These are phyloP conservation scores for Orbilia oligospora DNA, from an alignment of 2,329 filamentous ascomycete genomes.

Conservation along the genomic window DNA sequence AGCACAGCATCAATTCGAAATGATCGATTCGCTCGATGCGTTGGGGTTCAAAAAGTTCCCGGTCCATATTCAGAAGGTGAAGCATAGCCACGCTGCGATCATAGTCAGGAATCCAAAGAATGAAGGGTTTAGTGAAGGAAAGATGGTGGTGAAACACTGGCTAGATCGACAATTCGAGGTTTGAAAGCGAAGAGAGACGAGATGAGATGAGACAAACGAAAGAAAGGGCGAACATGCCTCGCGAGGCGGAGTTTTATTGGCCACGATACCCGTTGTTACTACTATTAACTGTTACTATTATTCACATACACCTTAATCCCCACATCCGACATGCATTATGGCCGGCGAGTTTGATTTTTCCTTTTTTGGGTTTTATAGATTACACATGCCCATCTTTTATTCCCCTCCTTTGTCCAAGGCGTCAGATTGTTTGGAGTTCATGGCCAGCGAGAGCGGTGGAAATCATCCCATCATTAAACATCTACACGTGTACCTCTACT, in stretches of 20 bases:
- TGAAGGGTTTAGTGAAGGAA: conserved; percentile 80
- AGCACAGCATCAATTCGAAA: conserved; percentile 83
- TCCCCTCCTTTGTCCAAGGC: neutral
- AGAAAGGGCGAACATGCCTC: neutral
- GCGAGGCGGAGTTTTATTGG: conserved; percentile 19
- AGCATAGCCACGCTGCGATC: conserved; percentile 91
- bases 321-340: conserved; percentile 23
- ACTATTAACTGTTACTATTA: conserved; percentile 10
- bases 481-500: conserved; percentile 10
- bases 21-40: conserved; percentile 82
- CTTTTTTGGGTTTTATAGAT: neutral
- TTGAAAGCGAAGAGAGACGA: conserved; percentile 1
- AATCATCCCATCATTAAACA: neutral
- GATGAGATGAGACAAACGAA: neutral
- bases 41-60: conserved; percentile 76
- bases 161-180: conserved; percentile 78
- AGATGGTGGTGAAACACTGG: conserved; percentile 85
- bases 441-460: neutral
- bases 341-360: conserved; percentile 12
- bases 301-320: neutral
- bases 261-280: conserved; percentile 23
- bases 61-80: conserved; percentile 81
- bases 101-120: conserved; percentile 80
- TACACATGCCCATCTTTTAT: no score
- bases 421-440: conserved; percentile 19